Conservation (phyloP, 345 rosid species). For the Zanthoxylum bungeanum region DNA sequence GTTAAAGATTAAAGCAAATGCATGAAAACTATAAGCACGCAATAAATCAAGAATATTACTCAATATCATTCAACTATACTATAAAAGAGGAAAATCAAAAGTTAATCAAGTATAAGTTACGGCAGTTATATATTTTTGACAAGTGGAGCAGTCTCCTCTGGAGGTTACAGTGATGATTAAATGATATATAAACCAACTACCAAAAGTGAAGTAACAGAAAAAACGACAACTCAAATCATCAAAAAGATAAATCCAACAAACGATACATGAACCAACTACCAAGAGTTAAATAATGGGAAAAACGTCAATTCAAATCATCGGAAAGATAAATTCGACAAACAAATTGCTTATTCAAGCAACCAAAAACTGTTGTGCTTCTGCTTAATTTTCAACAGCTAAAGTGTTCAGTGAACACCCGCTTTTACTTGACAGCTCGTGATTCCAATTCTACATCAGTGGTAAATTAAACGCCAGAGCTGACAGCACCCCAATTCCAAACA, state of each 20-base stretch:
- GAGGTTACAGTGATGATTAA: background rate
- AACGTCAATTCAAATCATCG: too few species aligned
- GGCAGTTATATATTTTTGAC: conserved; percentile 2
- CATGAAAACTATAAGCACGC: background rate
- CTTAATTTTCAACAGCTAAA: background rate
- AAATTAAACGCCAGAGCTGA: background rate
- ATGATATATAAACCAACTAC: background rate
- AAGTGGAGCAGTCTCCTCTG: background rate
- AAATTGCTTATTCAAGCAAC: too few species aligned
- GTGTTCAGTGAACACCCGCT: background rate
- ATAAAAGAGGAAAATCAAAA: background rate
- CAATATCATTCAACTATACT: background rate
- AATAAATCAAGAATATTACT: background rate
- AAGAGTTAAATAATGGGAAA: too few species aligned
- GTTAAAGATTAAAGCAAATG: background rate
- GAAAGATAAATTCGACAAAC: too few species aligned
- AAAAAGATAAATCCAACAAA: background rate
- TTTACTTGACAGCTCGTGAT: background rate
- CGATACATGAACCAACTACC: too few species aligned
- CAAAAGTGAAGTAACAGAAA: background rate
- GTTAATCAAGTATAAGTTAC: too few species aligned
- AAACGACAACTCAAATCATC: background rate
- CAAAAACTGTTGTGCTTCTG: background rate
- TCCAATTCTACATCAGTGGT: background rate
- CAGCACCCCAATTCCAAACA: background rate